phyloP scores from a whole-genome alignment of 805 yeast species.

The Candida endomychidarum region DNA sequence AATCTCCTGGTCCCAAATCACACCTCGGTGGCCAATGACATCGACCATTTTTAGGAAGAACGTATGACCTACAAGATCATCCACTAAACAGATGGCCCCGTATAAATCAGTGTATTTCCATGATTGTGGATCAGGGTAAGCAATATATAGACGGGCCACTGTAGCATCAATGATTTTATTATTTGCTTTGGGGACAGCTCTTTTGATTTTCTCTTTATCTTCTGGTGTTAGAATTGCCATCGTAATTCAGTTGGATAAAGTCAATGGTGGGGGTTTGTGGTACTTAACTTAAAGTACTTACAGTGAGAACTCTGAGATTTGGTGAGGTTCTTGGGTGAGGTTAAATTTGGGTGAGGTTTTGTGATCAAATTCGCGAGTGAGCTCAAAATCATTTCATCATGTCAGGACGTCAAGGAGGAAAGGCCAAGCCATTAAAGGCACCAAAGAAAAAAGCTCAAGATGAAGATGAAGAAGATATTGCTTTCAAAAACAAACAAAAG shows the following conservation, averaged over 20 bases:
- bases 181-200: constrained; percentile 84
- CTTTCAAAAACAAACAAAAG: constrained; percentile 90
- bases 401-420: constrained; percentile 98
- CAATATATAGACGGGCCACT: constrained; percentile 84
- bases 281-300: too few relatives aligned
- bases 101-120: constrained; percentile 89
- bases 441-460: constrained; percentile 81
- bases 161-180: constrained; percentile 89
- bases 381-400: constrained; percentile 31
- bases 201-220: constrained; percentile 87
- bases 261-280: too few relatives aligned
- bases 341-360: too few relatives aligned
- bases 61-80: constrained; percentile 92
- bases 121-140: constrained; percentile 75
- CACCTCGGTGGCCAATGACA: constrained; percentile 77
- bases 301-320: too few relatives aligned
- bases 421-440: constrained; percentile 84
- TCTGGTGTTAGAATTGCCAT: constrained; percentile 41
- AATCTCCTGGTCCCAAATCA: constrained; percentile 95
- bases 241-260: neutral
- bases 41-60: constrained; percentile 90
- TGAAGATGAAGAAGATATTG: constrained; percentile 81
- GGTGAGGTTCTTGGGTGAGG: neutral
- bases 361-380: constrained; percentile 4
- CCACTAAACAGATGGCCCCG: constrained; percentile 86